A percentile compares a stretch with the other conserved stretches of the same genome.
Evolutionary conservation across 2,329 filamentous ascomycete genomes (phyloP).

Genomic region (Cladosporium austrohemisphaericum): DNA sequence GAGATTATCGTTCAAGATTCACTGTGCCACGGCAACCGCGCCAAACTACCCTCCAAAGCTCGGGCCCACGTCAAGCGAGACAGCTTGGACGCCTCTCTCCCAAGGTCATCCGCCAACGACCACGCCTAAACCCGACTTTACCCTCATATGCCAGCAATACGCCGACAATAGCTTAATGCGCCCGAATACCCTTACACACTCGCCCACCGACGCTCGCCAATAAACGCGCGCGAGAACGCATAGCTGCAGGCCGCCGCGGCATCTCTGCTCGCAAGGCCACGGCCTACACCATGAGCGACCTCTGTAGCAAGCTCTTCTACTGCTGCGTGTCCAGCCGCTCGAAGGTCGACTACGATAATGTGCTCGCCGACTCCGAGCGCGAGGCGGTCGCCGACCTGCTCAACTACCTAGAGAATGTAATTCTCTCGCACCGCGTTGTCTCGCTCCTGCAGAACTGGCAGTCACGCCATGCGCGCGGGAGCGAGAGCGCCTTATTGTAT

Average conservation of each 20-base stretch:
- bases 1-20: too few species aligned
- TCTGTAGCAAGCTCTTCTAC: constrained; percentile 31
- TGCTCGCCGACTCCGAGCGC: constrained; percentile 86
- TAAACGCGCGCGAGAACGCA: constrained; percentile 7
- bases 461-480: neutral
- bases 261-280: constrained; percentile 20
- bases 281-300: constrained; percentile 26
- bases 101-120: neutral
- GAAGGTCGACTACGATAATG: constrained; percentile 43
- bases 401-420: constrained; percentile 92
- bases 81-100: neutral
- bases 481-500: neutral
- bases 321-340: constrained; percentile 37
- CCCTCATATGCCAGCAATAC: constrained; percentile 10
- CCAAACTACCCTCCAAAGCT: too few species aligned
- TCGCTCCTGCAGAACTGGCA: neutral
- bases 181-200: neutral
- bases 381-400: constrained; percentile 95
- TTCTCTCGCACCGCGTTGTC: constrained; percentile 25
- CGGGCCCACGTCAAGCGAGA: too few species aligned
- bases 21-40: too few species aligned
- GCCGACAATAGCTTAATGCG: constrained; percentile 6
- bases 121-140: neutral
- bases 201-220: neutral
- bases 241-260: constrained; percentile 17